Conservation (phyloP, 352 stramenopile genomes). For the Aphanomyces astaci region DNA sequence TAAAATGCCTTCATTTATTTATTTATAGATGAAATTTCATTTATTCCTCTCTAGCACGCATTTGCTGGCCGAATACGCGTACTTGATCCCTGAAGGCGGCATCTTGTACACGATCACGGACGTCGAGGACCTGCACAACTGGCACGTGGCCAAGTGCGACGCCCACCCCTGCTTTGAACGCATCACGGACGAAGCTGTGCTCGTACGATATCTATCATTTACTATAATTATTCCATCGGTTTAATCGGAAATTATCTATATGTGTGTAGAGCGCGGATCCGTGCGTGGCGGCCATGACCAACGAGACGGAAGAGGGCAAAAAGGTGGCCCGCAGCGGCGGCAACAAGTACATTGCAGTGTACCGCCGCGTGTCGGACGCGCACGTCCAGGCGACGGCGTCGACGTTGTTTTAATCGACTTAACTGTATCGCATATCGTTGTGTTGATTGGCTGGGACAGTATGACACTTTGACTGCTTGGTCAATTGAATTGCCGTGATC, state of each 20-base stretch:
- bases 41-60: slow-evolving; percentile 72
- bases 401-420: slow-evolving; percentile 16
- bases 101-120: slow-evolving; percentile 99
- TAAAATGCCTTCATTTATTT: too few species aligned
- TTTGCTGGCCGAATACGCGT: slow-evolving; percentile 96
- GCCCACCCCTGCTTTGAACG: slow-evolving; percentile 90
- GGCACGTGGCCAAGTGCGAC: slow-evolving; percentile 93
- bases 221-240: slow-evolving; percentile 4
- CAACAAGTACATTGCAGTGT: slow-evolving; percentile 85
- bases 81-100: slow-evolving; percentile 86
- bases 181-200: slow-evolving; percentile 78
- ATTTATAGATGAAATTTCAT: too few species aligned
- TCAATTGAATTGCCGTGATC: too few species aligned
- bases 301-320: slow-evolving; percentile 97
- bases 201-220: slow-evolving; percentile 34
- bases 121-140: slow-evolving; percentile 96
- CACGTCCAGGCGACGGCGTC: slow-evolving; percentile 31
- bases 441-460: background rate
- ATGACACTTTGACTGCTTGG: background rate
- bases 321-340: slow-evolving; percentile 90
- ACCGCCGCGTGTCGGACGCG: slow-evolving; percentile 58
- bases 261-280: slow-evolving; percentile 74
- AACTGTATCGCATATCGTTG: background rate
- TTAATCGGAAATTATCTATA: too few species aligned
- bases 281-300: slow-evolving; percentile 92